Conservation (phyloP, 108 stramenopile species). For the Skeletonema potamos region DNA sequence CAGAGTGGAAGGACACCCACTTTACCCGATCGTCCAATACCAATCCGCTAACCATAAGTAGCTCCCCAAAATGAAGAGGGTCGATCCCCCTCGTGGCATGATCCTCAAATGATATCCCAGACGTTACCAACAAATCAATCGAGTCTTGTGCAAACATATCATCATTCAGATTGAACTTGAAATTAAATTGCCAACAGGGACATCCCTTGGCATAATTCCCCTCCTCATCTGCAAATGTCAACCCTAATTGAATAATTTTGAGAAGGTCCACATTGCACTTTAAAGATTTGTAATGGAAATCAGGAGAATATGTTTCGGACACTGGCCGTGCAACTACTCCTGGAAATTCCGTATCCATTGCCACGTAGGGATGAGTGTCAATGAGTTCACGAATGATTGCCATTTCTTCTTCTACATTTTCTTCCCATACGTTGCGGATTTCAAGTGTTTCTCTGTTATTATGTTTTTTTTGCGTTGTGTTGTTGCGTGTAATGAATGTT, state of each 20-base stretch:
- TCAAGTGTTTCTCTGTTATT: slow-evolving; percentile 71
- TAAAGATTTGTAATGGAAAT: slow-evolving; percentile 97
- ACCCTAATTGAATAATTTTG: slow-evolving; percentile 97
- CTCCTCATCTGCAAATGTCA: slow-evolving; percentile 91
- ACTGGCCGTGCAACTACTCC: slow-evolving; percentile 99
- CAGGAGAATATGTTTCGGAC: slow-evolving; percentile 86
- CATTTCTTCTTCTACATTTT: slow-evolving; percentile 95
- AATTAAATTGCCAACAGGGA: slow-evolving; percentile 99
- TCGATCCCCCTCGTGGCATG: slow-evolving; percentile 95
- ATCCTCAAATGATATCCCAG: slow-evolving; percentile 94
- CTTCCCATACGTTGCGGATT: slow-evolving; percentile 93
- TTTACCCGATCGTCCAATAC: slow-evolving; percentile 94
- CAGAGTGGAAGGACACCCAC: slow-evolving; percentile 98
- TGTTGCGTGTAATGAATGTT: background rate
- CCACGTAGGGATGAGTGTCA: slow-evolving; percentile 94
- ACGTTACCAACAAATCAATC: slow-evolving; percentile 92
- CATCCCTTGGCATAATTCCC: slow-evolving; percentile 92
- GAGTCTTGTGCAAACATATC: slow-evolving; percentile 99
- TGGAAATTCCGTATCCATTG: slow-evolving; percentile 99
- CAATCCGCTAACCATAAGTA: slow-evolving; percentile 95
- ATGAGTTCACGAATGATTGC: slow-evolving; percentile 89
- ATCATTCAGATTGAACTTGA: slow-evolving; percentile 89
- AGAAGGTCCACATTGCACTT: slow-evolving; percentile 98
- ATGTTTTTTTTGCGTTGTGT: background rate
- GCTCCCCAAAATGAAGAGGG: slow-evolving; percentile 93